A percentile compares a stretch with the other conserved stretches of the same genome.
Conservation (phyloP, 768 basidiomycete genomes). For the Chiua virens region DNA sequence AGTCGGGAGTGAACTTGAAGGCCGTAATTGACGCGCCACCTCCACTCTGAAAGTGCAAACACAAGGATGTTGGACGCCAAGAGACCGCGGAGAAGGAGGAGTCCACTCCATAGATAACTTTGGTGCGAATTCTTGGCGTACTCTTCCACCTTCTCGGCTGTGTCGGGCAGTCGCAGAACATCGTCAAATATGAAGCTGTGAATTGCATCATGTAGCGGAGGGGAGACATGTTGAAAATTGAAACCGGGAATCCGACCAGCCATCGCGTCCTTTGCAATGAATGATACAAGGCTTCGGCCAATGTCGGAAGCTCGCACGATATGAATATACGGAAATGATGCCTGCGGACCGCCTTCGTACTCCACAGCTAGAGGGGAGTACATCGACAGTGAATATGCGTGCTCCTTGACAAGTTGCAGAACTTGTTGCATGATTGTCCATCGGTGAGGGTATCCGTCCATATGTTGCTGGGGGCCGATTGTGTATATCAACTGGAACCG, state of each 20-base stretch:
- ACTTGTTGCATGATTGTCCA: no score
- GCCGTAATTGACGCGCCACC: slow-evolving; percentile 37
- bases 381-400: no score
- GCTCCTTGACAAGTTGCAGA: no score
- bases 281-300: slow-evolving; percentile 5
- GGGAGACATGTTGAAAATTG: not conserved
- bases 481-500: no score
- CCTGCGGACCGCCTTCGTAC: no score
- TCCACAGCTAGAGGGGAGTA: no score
- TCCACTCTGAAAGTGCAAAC: slow-evolving; percentile 24
- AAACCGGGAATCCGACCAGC: slow-evolving; percentile 5
- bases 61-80: slow-evolving; percentile 25
- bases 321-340: no score
- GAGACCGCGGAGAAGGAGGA: slow-evolving; percentile 34
- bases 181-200: slow-evolving; percentile 15
- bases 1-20: not conserved
- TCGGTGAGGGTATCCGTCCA: no score
- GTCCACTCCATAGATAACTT: slow-evolving; percentile 15
- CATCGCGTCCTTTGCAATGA: slow-evolving; percentile 7
- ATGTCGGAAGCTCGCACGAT: not conserved
- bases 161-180: not conserved
- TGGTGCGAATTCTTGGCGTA: not conserved
- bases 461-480: no score
- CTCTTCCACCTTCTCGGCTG: slow-evolving; percentile 1
- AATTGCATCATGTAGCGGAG: slow-evolving; percentile 6